Base-by-base conservation (phyloP, 129 eudicot species). In the Glebionis coronaria region DNA sequence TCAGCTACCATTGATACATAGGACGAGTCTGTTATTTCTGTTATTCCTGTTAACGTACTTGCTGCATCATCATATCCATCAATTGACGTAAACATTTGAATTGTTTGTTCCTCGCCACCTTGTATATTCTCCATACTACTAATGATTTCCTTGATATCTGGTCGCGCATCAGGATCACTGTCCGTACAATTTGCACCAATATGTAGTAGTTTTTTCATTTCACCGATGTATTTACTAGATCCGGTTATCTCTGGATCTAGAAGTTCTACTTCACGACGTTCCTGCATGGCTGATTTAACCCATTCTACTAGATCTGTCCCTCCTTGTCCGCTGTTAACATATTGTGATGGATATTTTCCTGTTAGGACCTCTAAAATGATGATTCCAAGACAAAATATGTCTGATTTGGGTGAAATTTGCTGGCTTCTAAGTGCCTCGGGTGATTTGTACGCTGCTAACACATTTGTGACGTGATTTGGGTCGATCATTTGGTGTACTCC, bases 311-410 rank as follows among this genome's bases (percentile, higher is more conserved):
- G 65, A 55, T 93, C 92, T 4, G 75, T 78, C 25, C 98, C 95
- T 4, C 86, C 84, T n/a, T 84, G 81, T 9, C 89, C 84, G 9
- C 47, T 73, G 77, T 16, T 81, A 23, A 77, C 52, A 51, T 83
- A 87, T 10, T 81, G 92, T 8, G 80, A 69, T 0, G 96, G 91
- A 54, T 73, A 80, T 51, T 88, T 84, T 2, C 98, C 85, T 0
- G 97, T 89, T 9, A 93, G 71, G 64, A 89, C 67, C 62, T 93
- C 99, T 1, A 93, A 86, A 12, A 93, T 82, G 73, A 93, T 42
- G 51, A 89, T 71, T n/a, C 97, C 99, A 8, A 93, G 50, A 50
- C 97, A 86, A 47, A 73, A 93, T 3, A 89, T 73, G 50, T 93
- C 97, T 38, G 78, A 78, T 71, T 82, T 88, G 8, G 95, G 92